Base-by-base conservation (phyloP, 2,329 filamentous ascomycete genomes). In the Dryadomyces sulphureus region DNA sequence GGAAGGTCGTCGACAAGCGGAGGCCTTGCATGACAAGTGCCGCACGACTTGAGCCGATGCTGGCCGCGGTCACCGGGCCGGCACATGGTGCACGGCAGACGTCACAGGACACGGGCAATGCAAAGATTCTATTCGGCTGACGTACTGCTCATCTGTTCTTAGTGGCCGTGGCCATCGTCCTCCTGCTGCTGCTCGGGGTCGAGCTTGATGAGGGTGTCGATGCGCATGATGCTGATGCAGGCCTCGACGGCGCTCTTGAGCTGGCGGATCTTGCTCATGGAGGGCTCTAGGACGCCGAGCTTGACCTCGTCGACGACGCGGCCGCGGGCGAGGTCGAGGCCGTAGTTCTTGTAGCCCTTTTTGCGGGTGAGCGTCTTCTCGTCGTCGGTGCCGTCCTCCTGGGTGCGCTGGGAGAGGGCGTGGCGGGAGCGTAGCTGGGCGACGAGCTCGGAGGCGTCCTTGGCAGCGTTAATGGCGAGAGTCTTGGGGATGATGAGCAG, bases 341-440 rank as follows among this genome's bases (percentile, higher is more conserved):
- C 92, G 64, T 98, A 98, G 73, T 98, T 98, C 70, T 90, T 92
- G 73, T 96, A 98, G 57, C 84, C 85, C 79, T 94, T 95, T 69
- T 90, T 92, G 65, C 86, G 87, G 42, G 88, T 87, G 48, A 92
- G 73, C 45, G 79, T 80, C 73, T 93, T 94, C 64, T 92, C 87
- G 57, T 94, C 83, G 63, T 90, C 85, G 4, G n/a, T n/a, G 32
- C n/a, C 20, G 30, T 22, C 6, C 53, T 94, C 86, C 58, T 85
- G 78, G 53, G 88, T 86, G 55, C 89, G 85, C 68, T 98, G 92
- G 48, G 89, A 94, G 43, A 95, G 75, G 30, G 92, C 90, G 63
- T 98, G 92, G 56, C 90, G 79, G 55, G 88, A 92, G 54, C 92
- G 88, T 53, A 98, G 79, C 67, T 96, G 90, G 22, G 92, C 92